Base-by-base conservation (phyloP, 768 basidiomycete species). In the Amylocystis lapponica region DNA sequence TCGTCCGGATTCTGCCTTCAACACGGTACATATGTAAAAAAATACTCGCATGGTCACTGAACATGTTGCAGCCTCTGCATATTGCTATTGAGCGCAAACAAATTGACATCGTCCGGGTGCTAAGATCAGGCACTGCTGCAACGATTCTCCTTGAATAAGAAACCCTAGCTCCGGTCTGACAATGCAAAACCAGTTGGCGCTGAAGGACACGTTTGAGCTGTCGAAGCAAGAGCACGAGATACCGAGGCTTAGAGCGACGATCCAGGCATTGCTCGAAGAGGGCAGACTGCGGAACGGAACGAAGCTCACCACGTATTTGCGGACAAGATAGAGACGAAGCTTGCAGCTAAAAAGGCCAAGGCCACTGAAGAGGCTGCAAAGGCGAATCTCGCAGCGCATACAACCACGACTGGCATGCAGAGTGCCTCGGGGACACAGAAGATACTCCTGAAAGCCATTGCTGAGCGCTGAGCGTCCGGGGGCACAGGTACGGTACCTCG, bases 21-120 rank as follows among this genome's bases (percentile, higher is more conserved):
- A 27, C 19, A 4, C 20, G 22, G 3, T 36, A 14, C 10, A 2
- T 31, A n/a, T n/a, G n/a, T n/a, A n/a, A 13, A 1, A 3, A n/a
- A n/a, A n/a, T n/a, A n/a, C n/a, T n/a, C n/a, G n/a, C n/a, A n/a
- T n/a, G n/a, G 30, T 13, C 33, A 23, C 3, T 16, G n/a, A n/a
- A n/a, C n/a, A n/a, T n/a, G 43, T 33, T 14, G 3, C 39, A 81
- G 80, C 78, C 79, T 7, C 60, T 81, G 5, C 76, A 75, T 48
- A 31, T 78, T 14, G 75, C 76, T 4, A 71, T 75, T 11, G 71
- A 73, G 46, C 32, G 30, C 0, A 65, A 63, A 0, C 47, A 50
- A 6, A 54, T 59, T 6, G 39, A 51, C 0, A 42, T 65, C 4
- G 66, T 71, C 34, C 27, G 35, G 8, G 6, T 48, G 27, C 50